These are phyloP conservation scores for Tolypocladium tropicale DNA, from an alignment of 2,329 filamentous ascomycete species.

Conservation along the genomic window DNA sequence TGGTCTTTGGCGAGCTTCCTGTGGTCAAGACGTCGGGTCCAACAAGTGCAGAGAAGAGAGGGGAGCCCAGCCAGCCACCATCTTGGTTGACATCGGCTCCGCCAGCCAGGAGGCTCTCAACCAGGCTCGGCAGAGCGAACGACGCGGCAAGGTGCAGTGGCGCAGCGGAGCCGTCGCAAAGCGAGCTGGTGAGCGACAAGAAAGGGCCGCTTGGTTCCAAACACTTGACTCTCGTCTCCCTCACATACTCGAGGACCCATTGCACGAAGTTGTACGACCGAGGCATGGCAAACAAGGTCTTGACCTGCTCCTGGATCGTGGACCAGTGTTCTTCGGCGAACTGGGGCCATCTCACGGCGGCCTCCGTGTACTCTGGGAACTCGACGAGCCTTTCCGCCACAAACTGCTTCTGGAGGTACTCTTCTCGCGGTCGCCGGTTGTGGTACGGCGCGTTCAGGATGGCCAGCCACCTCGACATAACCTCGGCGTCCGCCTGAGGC, in stretches of 20 bases:
- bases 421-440: not conserved
- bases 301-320: constrained; percentile 13
- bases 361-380: constrained; percentile 9
- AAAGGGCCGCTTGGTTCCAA: constrained; percentile 11
- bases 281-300: constrained; percentile 15
- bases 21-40: constrained; percentile 16
- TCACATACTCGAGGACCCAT: constrained; percentile 24
- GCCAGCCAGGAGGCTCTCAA: constrained; percentile 12
- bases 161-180: constrained; percentile 16
- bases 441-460: constrained; percentile 1
- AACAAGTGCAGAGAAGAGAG: constrained; percentile 23
- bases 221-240: constrained; percentile 12
- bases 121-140: constrained; percentile 19
- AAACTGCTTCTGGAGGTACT: not conserved
- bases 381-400: not conserved
- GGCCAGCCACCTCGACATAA: not conserved
- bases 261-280: constrained; percentile 21
- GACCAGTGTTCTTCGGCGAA: constrained; percentile 18
- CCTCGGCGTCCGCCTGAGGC: not conserved
- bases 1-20: constrained; percentile 10
- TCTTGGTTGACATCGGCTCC: constrained; percentile 10
- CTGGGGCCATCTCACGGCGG: constrained; percentile 16
- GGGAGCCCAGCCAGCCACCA: constrained; percentile 18
- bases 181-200: constrained; percentile 17
- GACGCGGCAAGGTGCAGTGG: constrained; percentile 24